These are phyloP conservation scores for Bruguiera sexangula DNA, from an alignment of 345 rosid genomes.

Conservation along the genomic window DNA sequence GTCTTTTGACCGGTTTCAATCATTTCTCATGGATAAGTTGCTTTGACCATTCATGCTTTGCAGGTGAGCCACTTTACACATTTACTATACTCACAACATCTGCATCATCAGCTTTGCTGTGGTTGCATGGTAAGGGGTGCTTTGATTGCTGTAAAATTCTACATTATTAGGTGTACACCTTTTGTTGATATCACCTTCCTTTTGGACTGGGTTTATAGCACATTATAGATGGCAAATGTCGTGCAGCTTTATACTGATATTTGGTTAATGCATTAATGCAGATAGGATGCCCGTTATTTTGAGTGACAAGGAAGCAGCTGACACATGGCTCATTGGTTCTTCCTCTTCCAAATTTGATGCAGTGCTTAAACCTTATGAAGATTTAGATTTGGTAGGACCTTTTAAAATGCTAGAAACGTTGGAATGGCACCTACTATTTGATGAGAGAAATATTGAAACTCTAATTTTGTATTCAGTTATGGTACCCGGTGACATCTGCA, in stretches of 20 bases:
- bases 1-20: background rate
- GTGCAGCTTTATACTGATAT: background rate
- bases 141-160: too few species aligned
- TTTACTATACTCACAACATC: constrained; percentile 77
- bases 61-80: constrained; percentile 74
- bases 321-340: constrained; percentile 63
- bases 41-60: constrained; percentile 3
- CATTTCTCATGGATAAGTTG: background rate
- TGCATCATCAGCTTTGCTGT: constrained; percentile 59
- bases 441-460: background rate
- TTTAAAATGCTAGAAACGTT: background rate
- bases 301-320: constrained; percentile 60
- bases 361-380: constrained; percentile 67
- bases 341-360: constrained; percentile 40
- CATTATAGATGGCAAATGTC: background rate
- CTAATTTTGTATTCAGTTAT: constrained; percentile 42
- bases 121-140: constrained; percentile 78
- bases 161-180: too few species aligned
- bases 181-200: too few species aligned
- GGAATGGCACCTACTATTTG: background rate
- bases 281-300: constrained; percentile 95
- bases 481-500: constrained; percentile 85
- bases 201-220: too few species aligned
- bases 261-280: constrained; percentile 17
- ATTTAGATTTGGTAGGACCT: constrained; percentile 61